phyloP scores from a whole-genome alignment of 495 filamentous ascomycete genomes.

The Hypoxylon fragiforme region DNA sequence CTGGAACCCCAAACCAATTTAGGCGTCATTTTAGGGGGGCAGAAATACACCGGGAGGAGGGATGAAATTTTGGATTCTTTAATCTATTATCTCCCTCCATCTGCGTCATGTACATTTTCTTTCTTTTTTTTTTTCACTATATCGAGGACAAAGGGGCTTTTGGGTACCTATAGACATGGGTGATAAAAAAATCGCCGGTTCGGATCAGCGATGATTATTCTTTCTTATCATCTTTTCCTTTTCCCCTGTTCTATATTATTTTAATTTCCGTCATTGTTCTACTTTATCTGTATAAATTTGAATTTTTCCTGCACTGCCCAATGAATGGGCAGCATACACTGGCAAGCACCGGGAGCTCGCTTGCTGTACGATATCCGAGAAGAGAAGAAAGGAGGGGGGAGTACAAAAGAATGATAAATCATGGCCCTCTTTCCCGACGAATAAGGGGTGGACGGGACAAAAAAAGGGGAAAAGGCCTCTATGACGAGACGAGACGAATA shows the following conservation, averaged over 20 bases:
- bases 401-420: constrained; percentile 1
- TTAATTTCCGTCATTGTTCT: constrained; percentile 4
- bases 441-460: not conserved
- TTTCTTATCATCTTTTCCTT: not conserved
- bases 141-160: not conserved
- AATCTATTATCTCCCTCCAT: not conserved
- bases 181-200: constrained; percentile 21
- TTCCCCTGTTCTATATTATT: constrained; percentile 9
- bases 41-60: constrained; percentile 1
- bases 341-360: not conserved
- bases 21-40: constrained; percentile 18
- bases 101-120: constrained; percentile 19
- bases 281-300: constrained; percentile 28
- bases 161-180: constrained; percentile 30
- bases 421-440: not conserved
- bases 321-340: constrained; percentile 9
- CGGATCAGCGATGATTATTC: constrained; percentile 28
- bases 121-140: no score
- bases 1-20: not conserved
- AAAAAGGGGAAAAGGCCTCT: no score
- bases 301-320: constrained; percentile 4
- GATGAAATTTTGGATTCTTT: constrained; percentile 9
- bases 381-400: constrained; percentile 6
- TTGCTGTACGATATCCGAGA: constrained; percentile 26
- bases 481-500: constrained; percentile 28